These are phyloP conservation scores for Diplodia corticola DNA, from an alignment of 2,329 filamentous ascomycete genomes.

Conservation along the genomic window DNA sequence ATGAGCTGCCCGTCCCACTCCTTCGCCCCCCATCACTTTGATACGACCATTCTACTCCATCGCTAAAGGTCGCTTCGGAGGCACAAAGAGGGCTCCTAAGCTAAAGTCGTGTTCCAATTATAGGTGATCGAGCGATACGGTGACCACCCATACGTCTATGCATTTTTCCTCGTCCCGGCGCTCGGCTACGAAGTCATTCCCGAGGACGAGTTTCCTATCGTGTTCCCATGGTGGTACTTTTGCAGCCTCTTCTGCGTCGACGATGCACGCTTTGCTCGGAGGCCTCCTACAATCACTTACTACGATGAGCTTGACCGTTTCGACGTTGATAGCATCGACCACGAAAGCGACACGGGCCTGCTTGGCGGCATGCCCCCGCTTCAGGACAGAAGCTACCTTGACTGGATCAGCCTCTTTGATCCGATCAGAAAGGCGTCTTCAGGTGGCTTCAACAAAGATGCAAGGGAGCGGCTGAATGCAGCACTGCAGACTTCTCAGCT, in stretches of 20 bases:
- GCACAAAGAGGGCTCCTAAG: conserved; percentile 2
- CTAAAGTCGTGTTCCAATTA: conserved; percentile 29
- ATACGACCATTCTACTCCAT: background rate
- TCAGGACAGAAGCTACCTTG: conserved; percentile 11
- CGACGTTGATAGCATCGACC: conserved; percentile 27
- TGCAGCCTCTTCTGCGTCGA: conserved; percentile 40
- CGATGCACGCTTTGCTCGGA: conserved; percentile 40
- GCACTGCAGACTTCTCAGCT: background rate
- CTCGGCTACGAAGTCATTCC: conserved; percentile 41
- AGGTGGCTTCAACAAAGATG: background rate
- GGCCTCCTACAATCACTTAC: conserved; percentile 27
- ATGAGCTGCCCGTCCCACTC: conserved; percentile 29
- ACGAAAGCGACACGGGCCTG: conserved; percentile 34
- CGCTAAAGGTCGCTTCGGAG: background rate
- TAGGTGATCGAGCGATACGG: conserved; percentile 41
- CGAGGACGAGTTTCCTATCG: conserved; percentile 40
- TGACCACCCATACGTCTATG: conserved; percentile 40
- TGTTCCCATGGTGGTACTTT: conserved; percentile 42
- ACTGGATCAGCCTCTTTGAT: conserved; percentile 4
- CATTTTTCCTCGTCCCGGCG: conserved; percentile 39
- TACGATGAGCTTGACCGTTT: conserved; percentile 23
- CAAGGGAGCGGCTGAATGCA: background rate
- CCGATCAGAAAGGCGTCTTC: background rate
- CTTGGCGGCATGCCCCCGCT: conserved; percentile 17
- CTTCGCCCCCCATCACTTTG: background rate